Evolutionary conservation across 1,139 yeast species (phyloP), one percentile per base, ranked within the genome.

Genomic region (Magnusiomyces paraingens): DNA sequence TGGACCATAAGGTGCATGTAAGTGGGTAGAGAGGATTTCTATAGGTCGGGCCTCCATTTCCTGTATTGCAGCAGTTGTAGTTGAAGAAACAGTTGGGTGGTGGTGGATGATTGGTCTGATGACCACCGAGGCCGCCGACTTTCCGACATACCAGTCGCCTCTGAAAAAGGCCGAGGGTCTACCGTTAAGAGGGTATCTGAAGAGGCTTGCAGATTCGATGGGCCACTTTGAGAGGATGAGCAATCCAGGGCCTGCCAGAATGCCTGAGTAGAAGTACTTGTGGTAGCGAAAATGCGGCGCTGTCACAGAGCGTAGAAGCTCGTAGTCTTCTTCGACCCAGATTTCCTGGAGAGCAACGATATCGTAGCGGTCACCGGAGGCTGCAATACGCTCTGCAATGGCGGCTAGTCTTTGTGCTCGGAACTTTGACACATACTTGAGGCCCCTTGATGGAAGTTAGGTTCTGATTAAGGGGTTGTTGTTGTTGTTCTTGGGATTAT

Each of bases 71-170:
- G n/a, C 46, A 20, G 15, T 12, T 12, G 46, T 15, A 5, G 46
- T 14, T 4, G 12, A 11, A 5, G 44, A 18, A 15, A 76, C 75
- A 1, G 71, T 64, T 40, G n/a, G 32, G 32, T 8, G 32, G 32
- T 26, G 32, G 32, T 6, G 78, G 73, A 8, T 26, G 32, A 26
- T 26, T 26, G 86, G 84, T 52, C 73, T 72, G 47, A 91, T 73
- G 14, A 84, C 70, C 0, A 95, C 86, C 1, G 90, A 83, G 0
- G 95, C 87, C 20, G 90, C 80, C 22, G 94, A 80, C 67, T 93
- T 93, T 2, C 99, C 99, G 22, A 94, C 99, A 61, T 80, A 88
- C 96, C 97, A 93, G 68, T 93, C 99, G 32, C 99, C 99, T 57
- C 98, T 73, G 72, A 81, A 86, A 59, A 94, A 84, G 0, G 99